Conservation (phyloP, 2,329 filamentous ascomycete genomes). For the Macrophomina phaseolina region DNA sequence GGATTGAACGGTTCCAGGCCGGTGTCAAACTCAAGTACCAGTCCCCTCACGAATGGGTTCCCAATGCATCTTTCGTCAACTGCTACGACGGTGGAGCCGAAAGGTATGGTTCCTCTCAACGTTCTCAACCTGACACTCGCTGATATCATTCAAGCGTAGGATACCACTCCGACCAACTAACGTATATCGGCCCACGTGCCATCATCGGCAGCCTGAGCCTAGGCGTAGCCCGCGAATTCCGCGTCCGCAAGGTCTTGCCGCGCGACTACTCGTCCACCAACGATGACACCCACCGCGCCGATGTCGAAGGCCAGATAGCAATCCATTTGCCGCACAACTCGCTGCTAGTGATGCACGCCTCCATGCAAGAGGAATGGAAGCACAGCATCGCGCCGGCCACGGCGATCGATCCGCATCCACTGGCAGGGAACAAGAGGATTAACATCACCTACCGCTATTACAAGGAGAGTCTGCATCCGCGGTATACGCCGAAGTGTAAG, state of each 20-base stretch:
- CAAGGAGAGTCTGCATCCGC: slow-evolving; percentile 75
- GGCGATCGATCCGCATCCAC: slow-evolving; percentile 81
- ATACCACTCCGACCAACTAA: slow-evolving; percentile 91
- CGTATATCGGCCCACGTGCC: slow-evolving; percentile 86
- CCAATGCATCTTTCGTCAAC: slow-evolving; percentile 94
- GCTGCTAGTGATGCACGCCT: slow-evolving; percentile 91
- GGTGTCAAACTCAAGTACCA: slow-evolving; percentile 80
- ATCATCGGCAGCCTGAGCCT: slow-evolving; percentile 90
- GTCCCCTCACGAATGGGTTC: slow-evolving; percentile 73
- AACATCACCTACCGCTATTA: slow-evolving; percentile 96
- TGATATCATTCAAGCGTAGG: slow-evolving; percentile 63
- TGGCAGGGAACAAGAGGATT: slow-evolving; percentile 80
- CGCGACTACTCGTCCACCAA: slow-evolving; percentile 52
- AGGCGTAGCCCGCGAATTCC: slow-evolving; percentile 91
- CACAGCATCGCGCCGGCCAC: slow-evolving; percentile 79
- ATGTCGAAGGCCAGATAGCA: slow-evolving; percentile 82
- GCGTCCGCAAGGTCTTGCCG: slow-evolving; percentile 77
- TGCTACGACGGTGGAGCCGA: slow-evolving; percentile 78
- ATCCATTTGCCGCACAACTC: slow-evolving; percentile 96
- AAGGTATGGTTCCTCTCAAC: background rate
- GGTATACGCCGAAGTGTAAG: slow-evolving; percentile 75
- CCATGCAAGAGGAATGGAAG: slow-evolving; percentile 98
- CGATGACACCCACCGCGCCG: slow-evolving; percentile 50
- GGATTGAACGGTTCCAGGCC: slow-evolving; percentile 69
- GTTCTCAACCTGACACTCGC: background rate